A percentile compares a stretch with the other conserved stretches of the same genome.
Conservation (phyloP, 1,284 basidiomycete species). For the Macrocystidia cucumis region DNA sequence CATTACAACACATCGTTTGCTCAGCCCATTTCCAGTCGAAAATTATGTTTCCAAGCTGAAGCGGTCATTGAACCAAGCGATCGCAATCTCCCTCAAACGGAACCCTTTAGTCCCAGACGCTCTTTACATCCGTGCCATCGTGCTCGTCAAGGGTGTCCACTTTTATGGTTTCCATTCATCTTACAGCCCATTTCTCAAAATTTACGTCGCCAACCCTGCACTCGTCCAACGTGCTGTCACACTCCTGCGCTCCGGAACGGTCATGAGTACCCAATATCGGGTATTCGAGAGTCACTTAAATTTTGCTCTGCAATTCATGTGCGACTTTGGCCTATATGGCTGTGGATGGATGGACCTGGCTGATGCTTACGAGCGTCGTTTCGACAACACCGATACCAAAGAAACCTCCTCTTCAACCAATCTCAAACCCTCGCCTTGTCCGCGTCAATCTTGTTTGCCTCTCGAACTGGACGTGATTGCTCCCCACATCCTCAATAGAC, state of each 20-base stretch:
- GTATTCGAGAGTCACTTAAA: slow-evolving; percentile 89
- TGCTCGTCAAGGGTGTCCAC: slow-evolving; percentile 89
- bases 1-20: slow-evolving; percentile 1
- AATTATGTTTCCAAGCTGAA: slow-evolving; percentile 60
- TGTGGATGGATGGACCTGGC: slow-evolving; percentile 83
- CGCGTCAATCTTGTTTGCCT: slow-evolving; percentile 63
- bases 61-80: slow-evolving; percentile 70
- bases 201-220: slow-evolving; percentile 70
- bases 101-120: slow-evolving; percentile 48
- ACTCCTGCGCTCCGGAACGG: slow-evolving; percentile 72
- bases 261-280: slow-evolving; percentile 73
- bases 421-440: slow-evolving; percentile 46
- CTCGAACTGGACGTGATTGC: slow-evolving; percentile 84
- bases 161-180: slow-evolving; percentile 94
- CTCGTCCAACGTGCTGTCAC: slow-evolving; percentile 64
- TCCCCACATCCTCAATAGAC: slow-evolving; percentile 83
- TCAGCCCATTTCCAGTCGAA: slow-evolving; percentile 41
- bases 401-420: slow-evolving; percentile 21
- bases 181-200: slow-evolving; percentile 87
- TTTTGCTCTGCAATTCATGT: slow-evolving; percentile 89
- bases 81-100: slow-evolving; percentile 64
- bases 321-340: slow-evolving; percentile 93
- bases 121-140: slow-evolving; percentile 61
- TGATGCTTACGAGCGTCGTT: slow-evolving; percentile 49
- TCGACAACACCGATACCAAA: slow-evolving; percentile 21